Base-by-base conservation (phyloP, 2,329 filamentous ascomycete species). In the Exophiala spinifera region DNA sequence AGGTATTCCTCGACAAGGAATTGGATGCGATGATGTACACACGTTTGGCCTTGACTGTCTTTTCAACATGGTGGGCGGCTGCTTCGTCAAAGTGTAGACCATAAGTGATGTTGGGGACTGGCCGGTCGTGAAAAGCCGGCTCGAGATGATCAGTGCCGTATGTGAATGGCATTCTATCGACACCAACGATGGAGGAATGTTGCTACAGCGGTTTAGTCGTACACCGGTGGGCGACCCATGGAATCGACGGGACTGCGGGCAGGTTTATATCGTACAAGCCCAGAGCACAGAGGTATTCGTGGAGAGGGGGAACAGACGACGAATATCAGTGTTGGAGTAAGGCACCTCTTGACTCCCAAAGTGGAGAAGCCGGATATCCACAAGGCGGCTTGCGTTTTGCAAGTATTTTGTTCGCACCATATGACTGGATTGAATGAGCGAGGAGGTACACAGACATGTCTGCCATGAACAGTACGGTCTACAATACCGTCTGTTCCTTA, bases 1-100 rank as follows among this genome's bases (percentile, higher is more conserved):
- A 61, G 0, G 79, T 82, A 36, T 76, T 75, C 5, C 66, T 68
- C 0, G 75, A 67, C 6, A 84, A 65, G 0, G 79, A 78, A 2
- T 66, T 69, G 0, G 80, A 83, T 20, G 72, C 74, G 25, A 82
- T 73, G 31, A 81, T 70, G 65, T 79, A 82, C n/a, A 78, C 67
- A 8, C 71, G 68, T 5, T 69, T 71, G 10, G 77, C 74, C 15
- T 70, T 52, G 59, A 80, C 78, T 4, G 72, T 76, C 21, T 71
- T 59, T 7, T 65, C 59, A 43, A 75, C 67, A 63, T 83, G 79
- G 47, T 73, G 70, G 7, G 69, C 69, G 47, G 73, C 72, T 2
- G 77, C 70, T 55, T 73, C 62, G 25, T 72, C 65, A 61, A 78
- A 81, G 2, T 74, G 69, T 1, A 77, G 60, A 23, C 77, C 77